These are phyloP conservation scores for Gillenia trifoliata DNA, from an alignment of 306 rosid species.

Conservation along the genomic window DNA sequence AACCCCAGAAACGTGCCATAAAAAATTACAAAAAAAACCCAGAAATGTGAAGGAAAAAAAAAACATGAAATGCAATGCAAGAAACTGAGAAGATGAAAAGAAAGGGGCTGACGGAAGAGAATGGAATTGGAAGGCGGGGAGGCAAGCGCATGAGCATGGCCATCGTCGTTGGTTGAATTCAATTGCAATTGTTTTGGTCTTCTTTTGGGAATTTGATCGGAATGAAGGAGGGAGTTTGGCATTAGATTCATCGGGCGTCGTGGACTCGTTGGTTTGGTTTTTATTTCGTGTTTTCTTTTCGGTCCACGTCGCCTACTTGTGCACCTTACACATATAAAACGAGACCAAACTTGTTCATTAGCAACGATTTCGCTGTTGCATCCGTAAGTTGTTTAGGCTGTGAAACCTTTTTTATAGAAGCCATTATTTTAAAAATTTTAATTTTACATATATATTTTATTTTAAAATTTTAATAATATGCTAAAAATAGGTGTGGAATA, in stretches of 20 bases:
- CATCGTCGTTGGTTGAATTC: not conserved
- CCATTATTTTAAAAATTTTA: too few species aligned
- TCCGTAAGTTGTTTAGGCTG: too few species aligned
- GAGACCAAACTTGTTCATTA: too few species aligned
- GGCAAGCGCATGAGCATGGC: conserved; percentile 31
- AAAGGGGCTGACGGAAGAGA: conserved; percentile 25
- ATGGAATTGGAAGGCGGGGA: conserved; percentile 8
- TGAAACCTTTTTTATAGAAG: too few species aligned
- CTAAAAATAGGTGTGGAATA: too few species aligned
- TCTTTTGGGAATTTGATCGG: not conserved
- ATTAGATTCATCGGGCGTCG: not conserved
- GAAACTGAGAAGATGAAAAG: not conserved
- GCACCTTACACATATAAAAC: not conserved
- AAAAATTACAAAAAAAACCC: not conserved
- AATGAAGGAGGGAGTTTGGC: not conserved
- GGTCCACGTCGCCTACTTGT: not conserved
- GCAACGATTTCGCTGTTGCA: too few species aligned
- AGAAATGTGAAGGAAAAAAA: not conserved
- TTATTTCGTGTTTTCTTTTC: not conserved
- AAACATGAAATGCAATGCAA: not conserved
- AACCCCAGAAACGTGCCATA: not conserved
- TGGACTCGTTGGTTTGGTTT: not conserved
- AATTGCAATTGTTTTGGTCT: not conserved
- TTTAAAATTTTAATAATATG: too few species aligned
- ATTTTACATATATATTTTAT: too few species aligned